These are phyloP conservation scores for Cordyceps cicadae DNA, from an alignment of 2,329 filamentous ascomycete species.

Conservation along the genomic window DNA sequence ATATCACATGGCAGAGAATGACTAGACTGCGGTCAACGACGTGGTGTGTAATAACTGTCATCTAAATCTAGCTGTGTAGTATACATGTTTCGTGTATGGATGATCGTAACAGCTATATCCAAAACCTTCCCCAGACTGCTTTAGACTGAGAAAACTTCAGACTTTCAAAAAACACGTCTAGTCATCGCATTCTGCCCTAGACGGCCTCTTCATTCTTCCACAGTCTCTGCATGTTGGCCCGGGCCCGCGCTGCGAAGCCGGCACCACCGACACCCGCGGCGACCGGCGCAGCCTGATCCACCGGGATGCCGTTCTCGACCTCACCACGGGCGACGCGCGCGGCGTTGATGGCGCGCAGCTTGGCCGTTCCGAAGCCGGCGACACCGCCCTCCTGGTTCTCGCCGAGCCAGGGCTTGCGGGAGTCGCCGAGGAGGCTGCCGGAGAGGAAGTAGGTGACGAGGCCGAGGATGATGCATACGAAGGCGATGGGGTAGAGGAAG, in stretches of 20 bases:
- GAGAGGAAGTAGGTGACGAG: constrained; percentile 82
- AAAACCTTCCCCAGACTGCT: background rate
- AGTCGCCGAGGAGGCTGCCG: constrained; percentile 74
- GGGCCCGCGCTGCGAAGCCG: background rate
- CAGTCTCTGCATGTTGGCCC: background rate
- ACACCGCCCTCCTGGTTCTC: constrained; percentile 75
- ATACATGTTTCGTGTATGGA: background rate
- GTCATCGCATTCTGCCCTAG: background rate
- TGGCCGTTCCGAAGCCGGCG: constrained; percentile 76
- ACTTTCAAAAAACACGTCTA: background rate
- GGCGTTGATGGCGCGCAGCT: constrained; percentile 59
- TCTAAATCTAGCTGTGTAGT: background rate
- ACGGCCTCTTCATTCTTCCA: background rate
- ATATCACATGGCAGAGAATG: background rate
- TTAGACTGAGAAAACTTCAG: background rate
- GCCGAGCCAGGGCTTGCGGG: constrained; percentile 91
- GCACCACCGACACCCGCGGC: background rate
- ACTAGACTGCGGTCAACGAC: background rate
- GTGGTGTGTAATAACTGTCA: background rate
- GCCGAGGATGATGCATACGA: constrained; percentile 82
- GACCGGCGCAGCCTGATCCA: background rate
- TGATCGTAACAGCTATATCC: background rate
- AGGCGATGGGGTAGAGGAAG: constrained; percentile 91
- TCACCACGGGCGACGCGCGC: constrained; percentile 35
- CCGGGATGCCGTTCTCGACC: constrained; percentile 19